These are phyloP conservation scores for Avena sativa DNA, from an alignment of 176 grass and related monocot genomes.

Conservation along the genomic window DNA sequence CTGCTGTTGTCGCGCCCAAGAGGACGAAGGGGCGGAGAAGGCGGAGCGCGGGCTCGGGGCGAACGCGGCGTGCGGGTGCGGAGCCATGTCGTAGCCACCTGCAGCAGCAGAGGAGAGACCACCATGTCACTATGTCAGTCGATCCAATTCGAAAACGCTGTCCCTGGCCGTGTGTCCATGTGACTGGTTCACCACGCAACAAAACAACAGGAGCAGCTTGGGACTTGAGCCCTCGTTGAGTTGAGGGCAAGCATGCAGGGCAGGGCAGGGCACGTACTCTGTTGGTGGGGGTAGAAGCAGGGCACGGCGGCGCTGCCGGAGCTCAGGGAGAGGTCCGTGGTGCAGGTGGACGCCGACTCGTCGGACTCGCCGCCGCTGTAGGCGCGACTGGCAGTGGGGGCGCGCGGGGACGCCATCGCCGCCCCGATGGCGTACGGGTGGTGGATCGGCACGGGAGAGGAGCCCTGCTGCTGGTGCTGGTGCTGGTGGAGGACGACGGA, in stretches of 20 bases:
- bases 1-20: conserved; percentile 8
- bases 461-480: neutral
- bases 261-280: conserved; percentile 25
- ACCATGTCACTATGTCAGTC: neutral
- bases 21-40: conserved; percentile 47
- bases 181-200: neutral
- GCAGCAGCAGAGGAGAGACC: neutral
- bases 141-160: neutral
- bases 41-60: conserved; percentile 53
- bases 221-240: neutral
- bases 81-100: conserved; percentile 48
- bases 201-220: neutral
- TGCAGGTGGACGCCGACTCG: conserved; percentile 79
- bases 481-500: conserved; percentile 25
- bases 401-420: neutral
- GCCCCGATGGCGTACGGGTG: neutral
- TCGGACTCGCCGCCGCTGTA: conserved; percentile 76
- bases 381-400: conserved; percentile 18
- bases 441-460: neutral
- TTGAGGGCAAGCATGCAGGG: conserved; percentile 26
- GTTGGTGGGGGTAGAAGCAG: conserved; percentile 46
- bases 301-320: conserved; percentile 45
- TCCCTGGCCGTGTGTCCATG: conserved; percentile 2
- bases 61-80: conserved; percentile 42
- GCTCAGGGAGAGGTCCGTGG: conserved; percentile 75